Conservation (phyloP, 768 basidiomycete genomes). For the Floccularia luteovirens region DNA sequence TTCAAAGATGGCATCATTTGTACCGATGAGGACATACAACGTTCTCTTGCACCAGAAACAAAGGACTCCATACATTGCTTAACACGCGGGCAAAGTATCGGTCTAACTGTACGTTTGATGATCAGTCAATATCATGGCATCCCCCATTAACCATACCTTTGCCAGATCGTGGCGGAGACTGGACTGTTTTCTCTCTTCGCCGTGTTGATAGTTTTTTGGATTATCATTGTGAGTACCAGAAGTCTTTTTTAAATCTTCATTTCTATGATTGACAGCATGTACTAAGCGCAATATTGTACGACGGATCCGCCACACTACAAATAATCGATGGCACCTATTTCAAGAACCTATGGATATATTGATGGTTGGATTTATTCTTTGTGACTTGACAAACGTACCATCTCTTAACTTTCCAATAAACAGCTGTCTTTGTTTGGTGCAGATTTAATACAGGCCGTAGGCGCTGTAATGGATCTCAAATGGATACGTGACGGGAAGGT, state of each 20-base stretch:
- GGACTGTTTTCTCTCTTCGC: slow-evolving; percentile 26
- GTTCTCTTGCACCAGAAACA: slow-evolving; percentile 4
- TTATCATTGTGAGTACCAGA: slow-evolving; percentile 18
- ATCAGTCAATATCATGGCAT: slow-evolving; percentile 7
- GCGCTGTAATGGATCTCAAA: slow-evolving; percentile 25
- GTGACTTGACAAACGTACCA: not conserved
- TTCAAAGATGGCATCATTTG: slow-evolving; percentile 11
- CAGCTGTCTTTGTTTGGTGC: slow-evolving; percentile 20
- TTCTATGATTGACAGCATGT: not conserved
- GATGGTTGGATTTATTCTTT: slow-evolving; percentile 18
- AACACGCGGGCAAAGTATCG: slow-evolving; percentile 25
- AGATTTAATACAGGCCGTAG: slow-evolving; percentile 29
- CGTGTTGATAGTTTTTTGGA: slow-evolving; percentile 20
- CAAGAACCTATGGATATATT: slow-evolving; percentile 30
- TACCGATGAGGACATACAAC: slow-evolving; percentile 10
- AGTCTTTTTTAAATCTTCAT: not conserved
- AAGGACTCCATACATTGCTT: slow-evolving; percentile 17
- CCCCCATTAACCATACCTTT: not conserved
- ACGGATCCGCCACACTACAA: slow-evolving; percentile 12
- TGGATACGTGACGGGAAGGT: slow-evolving; percentile 28
- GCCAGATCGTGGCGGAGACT: slow-evolving; percentile 24
- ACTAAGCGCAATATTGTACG: slow-evolving; percentile 18
- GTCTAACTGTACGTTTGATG: slow-evolving; percentile 19
- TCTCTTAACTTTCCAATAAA: not conserved
- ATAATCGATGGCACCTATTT: slow-evolving; percentile 15